Evolutionary conservation across 257 asterid species (phyloP), one percentile per base, ranked within the genome.

Genomic region (Rhazya stricta): DNA sequence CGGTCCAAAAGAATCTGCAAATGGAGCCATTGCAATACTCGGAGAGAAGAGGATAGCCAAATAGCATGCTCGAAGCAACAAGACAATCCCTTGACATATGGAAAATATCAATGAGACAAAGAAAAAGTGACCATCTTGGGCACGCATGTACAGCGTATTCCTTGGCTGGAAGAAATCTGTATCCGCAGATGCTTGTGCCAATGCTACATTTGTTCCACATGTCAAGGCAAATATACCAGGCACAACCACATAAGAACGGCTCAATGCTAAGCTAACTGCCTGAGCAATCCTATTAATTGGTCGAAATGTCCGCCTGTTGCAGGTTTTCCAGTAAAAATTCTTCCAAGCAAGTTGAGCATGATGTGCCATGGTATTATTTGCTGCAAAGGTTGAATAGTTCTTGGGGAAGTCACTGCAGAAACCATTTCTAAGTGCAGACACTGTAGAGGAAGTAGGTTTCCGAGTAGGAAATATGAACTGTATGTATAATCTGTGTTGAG

Each of bases 21-120:
- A 90, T 48, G 98, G 99, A 79, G 96, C 97, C 97, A 94, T 92
- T 68, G 82, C 80, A 67, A 94, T 83, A 88, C 96, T 86, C 9
- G 99, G 99, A 0, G 91, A 84, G 84, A 92, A 94, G 51, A 94
- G 84, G 73, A 94, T 34, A 29, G 89, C 89, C 86, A 92, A 84
- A 81, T 81, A 81, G 65, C 87, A 73, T 45, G 96, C 88, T 77
- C 99, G 87, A 15, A 88, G 74, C 80, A 94, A 81, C 89, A 94
- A 70, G 82, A 87, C 34, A 73, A 84, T 56, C 43, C 96, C 88
- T 79, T 92, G 86, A 19, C 82, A 74, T 68, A 81, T 67, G 68
- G 92, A 80, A 46, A 86, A 57, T 43, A 86, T 74, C 80, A 86
- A 79, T 63, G 82, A 79, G 18, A 90, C 85, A 42, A 91, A 30